Evolutionary conservation across 2,329 filamentous ascomycete genomes (phyloP).

Genomic region (Xylaria sp.): DNA sequence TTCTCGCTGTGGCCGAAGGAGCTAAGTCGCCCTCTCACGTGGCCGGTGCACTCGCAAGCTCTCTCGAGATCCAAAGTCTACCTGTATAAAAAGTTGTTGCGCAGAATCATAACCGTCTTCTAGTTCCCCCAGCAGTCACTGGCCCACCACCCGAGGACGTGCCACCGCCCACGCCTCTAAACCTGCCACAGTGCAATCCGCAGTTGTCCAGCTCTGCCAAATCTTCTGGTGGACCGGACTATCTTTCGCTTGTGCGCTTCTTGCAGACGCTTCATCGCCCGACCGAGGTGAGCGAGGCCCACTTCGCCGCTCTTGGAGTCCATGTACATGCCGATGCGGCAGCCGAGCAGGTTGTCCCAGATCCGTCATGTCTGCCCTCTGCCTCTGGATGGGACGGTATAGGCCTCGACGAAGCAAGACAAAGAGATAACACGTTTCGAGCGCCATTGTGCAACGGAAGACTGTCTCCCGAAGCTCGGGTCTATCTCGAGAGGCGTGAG

Average conservation of each 20-base stretch:
- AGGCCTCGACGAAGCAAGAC: conserved; percentile 54
- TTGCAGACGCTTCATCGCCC: conserved; percentile 62
- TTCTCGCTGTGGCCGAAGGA: not conserved
- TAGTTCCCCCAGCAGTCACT: conserved; percentile 35
- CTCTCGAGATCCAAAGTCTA: not conserved
- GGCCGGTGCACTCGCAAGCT: not conserved
- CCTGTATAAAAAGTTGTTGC: conserved; percentile 2
- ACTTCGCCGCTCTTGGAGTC: conserved; percentile 64
- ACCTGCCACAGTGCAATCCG: conserved; percentile 53
- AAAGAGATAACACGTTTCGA: conserved; percentile 55
- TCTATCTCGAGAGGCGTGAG: conserved; percentile 62
- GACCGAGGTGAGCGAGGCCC: conserved; percentile 52
- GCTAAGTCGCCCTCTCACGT: not conserved
- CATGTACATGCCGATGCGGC: conserved; percentile 58
- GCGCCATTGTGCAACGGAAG: conserved; percentile 58
- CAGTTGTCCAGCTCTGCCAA: conserved; percentile 31
- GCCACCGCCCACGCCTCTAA: conserved; percentile 61
- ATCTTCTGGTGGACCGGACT: conserved; percentile 22
- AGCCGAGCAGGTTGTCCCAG: conserved; percentile 58
- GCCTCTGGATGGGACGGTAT: conserved; percentile 58
- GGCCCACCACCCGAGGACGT: conserved; percentile 53
- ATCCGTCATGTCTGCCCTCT: conserved; percentile 58
- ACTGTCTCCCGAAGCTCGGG: conserved; percentile 60
- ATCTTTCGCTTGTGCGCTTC: conserved; percentile 53
- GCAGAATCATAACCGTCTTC: conserved; percentile 32